Conservation (phyloP, 2,329 filamentous ascomycete species). For the Trichoderma arundinaceum region DNA sequence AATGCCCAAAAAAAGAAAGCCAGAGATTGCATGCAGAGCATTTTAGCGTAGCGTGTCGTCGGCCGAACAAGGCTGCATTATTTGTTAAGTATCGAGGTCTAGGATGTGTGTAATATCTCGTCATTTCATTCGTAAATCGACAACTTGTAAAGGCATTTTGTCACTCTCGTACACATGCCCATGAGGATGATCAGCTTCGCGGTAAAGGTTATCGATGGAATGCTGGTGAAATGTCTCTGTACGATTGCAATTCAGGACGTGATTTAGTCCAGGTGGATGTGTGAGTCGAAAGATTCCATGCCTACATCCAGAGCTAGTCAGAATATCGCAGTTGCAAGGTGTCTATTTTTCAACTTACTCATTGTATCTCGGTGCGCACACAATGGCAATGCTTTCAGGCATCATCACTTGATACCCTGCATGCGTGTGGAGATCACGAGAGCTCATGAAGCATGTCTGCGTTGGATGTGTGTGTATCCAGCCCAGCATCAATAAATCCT, state of each 20-base stretch:
- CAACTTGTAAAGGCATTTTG: slow-evolving; percentile 65
- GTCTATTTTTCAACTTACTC: slow-evolving; percentile 60
- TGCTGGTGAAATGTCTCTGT: slow-evolving; percentile 84
- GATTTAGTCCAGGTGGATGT: slow-evolving; percentile 85
- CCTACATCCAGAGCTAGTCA: slow-evolving; percentile 50
- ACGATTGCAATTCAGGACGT: slow-evolving; percentile 80
- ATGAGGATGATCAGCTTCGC: slow-evolving; percentile 68
- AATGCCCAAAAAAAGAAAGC: neutral
- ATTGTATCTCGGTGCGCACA: slow-evolving; percentile 83
- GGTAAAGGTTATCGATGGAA: slow-evolving; percentile 72
- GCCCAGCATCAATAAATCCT: slow-evolving; percentile 84
- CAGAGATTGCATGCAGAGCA: neutral
- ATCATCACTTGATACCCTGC: slow-evolving; percentile 95
- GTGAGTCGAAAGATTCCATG: slow-evolving; percentile 94
- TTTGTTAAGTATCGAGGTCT: neutral
- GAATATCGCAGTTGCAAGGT: neutral
- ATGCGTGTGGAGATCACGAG: slow-evolving; percentile 90
- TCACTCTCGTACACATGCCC: slow-evolving; percentile 74
- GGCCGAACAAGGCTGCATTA: neutral
- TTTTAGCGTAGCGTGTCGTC: neutral
- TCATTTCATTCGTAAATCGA: slow-evolving; percentile 54
- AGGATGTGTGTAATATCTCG: neutral
- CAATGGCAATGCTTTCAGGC: slow-evolving; percentile 93
- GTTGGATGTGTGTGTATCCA: slow-evolving; percentile 99
- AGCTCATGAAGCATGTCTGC: slow-evolving; percentile 98